Conservation (phyloP, 495 filamentous ascomycete species). For the Penicillium egyptiacum region DNA sequence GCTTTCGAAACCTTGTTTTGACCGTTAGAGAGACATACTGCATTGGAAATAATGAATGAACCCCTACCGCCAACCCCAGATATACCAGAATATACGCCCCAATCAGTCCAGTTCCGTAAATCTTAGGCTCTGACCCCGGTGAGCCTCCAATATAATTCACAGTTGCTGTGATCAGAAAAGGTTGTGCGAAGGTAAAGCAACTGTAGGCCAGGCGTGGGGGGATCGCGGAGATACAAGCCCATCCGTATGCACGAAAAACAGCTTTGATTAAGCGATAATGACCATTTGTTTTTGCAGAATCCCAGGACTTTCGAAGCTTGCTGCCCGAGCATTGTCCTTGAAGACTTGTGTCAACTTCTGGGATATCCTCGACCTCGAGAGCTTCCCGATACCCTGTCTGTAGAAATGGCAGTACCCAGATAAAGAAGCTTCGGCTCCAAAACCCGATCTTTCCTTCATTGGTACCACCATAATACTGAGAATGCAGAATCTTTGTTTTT, state of each 20-base stretch:
- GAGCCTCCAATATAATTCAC: background rate
- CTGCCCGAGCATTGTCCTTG: background rate
- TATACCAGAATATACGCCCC: constrained; percentile 1
- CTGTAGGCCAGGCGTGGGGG: background rate
- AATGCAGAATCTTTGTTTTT: constrained; percentile 9
- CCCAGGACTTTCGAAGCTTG: background rate
- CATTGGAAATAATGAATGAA: background rate
- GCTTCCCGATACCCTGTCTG: constrained; percentile 21
- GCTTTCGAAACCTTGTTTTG: background rate
- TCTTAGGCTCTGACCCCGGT: background rate
- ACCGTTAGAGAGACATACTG: background rate
- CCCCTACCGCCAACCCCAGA: constrained; percentile 2
- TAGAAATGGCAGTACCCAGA: constrained; percentile 28
- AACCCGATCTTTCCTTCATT: constrained; percentile 21
- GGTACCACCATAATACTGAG: constrained; percentile 12
- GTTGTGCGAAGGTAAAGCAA: background rate
- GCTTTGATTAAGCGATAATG: constrained; percentile 1
- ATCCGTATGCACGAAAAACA: constrained; percentile 4
- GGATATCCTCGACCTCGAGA: constrained; percentile 25
- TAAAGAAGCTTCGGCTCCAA: constrained; percentile 26
- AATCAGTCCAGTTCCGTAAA: background rate
- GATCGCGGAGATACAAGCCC: background rate
- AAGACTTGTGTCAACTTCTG: constrained; percentile 7
- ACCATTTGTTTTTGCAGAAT: background rate
- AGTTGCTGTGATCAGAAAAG: constrained; percentile 5